Base-by-base conservation (phyloP, 257 asterid species). In the Nicotiana knightiana region DNA sequence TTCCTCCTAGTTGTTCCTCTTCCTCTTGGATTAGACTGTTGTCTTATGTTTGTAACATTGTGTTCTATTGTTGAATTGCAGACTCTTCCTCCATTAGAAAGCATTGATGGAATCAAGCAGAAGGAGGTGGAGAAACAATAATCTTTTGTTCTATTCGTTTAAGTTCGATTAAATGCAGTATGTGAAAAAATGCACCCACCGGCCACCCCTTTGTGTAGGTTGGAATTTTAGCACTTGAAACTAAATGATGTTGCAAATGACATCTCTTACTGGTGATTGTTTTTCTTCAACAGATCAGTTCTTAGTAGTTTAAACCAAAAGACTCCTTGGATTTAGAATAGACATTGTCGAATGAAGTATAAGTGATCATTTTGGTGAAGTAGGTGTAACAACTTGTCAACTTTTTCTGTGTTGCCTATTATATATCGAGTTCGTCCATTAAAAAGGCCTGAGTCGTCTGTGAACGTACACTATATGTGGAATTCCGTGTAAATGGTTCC, bases 71-170 rank as follows among this genome's bases (percentile, higher is more conserved):
- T 55, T 67, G 4, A 26, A 82, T 32, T 86, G 87, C 87, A 89
- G 93, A 86, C 80, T 32, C 84, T 91, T 68, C 92, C 91, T 48
- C 88, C 88, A 5, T 55, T 67, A 12, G 88, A 64, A 13, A 64
- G 55, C 57, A 54, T 43, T 1, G 83, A 82, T 43, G 90, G 58
- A 58, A 77, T 64, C 64, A 79, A 73, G 77, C 80, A 65, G 80
- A 88, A 82, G 55, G 81, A 84, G 67, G 79, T 67, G 71, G 46
- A 75, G 85, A 87, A 87, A 86, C 78, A 13, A 32, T 87, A 51
- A 53, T 53, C 43, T 73, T 51, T 73, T 21, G 12, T 21, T 46
- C 58, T 17, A 24, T 71, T 71, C 59, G 1, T 12, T 46, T 12
- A 21, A 71, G 35, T 71, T 71, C 26, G 61, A 46, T 46, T 6